These are phyloP conservation scores for Hypoxylon fuscum DNA, from an alignment of 495 filamentous ascomycete genomes.

Conservation along the genomic window DNA sequence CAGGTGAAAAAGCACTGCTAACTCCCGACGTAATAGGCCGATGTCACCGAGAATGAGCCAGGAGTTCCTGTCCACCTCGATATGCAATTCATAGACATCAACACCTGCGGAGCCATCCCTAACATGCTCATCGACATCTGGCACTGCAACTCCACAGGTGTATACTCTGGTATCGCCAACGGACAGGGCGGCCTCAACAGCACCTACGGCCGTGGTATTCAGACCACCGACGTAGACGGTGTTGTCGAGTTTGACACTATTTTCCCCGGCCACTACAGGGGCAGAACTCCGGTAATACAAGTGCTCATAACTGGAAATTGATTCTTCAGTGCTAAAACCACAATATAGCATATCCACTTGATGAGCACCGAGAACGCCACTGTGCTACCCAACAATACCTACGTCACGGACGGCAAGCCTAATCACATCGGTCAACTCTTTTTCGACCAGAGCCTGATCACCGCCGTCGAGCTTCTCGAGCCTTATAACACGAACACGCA, in stretches of 20 bases:
- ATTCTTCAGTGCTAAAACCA: too few species aligned
- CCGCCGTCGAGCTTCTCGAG: conserved; percentile 43
- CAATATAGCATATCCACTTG: conserved; percentile 59
- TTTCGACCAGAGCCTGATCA: conserved; percentile 49
- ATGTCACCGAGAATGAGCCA: conserved; percentile 55
- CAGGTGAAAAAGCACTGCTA: not conserved
- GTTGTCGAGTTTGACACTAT: conserved; percentile 58
- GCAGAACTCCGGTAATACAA: conserved; percentile 59
- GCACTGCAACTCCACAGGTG: conserved; percentile 62
- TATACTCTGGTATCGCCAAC: conserved; percentile 53
- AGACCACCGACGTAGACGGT: conserved; percentile 57
- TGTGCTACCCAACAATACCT: conserved; percentile 56
- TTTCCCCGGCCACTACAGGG: conserved; percentile 64
- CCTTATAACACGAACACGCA: conserved; percentile 51
- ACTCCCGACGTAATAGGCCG: conserved; percentile 50
- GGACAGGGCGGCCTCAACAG: conserved; percentile 53
- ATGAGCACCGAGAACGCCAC: conserved; percentile 52
- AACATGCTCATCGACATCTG: conserved; percentile 61
- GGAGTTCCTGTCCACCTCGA: conserved; percentile 64
- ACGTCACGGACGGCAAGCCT: conserved; percentile 54
- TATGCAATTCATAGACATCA: conserved; percentile 63
- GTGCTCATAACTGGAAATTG: too few species aligned
- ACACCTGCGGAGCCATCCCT: conserved; percentile 60
- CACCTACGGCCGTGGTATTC: conserved; percentile 60
- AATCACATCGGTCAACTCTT: conserved; percentile 68